Conservation (phyloP, 106 monocot species). For the Chionographis japonica region DNA sequence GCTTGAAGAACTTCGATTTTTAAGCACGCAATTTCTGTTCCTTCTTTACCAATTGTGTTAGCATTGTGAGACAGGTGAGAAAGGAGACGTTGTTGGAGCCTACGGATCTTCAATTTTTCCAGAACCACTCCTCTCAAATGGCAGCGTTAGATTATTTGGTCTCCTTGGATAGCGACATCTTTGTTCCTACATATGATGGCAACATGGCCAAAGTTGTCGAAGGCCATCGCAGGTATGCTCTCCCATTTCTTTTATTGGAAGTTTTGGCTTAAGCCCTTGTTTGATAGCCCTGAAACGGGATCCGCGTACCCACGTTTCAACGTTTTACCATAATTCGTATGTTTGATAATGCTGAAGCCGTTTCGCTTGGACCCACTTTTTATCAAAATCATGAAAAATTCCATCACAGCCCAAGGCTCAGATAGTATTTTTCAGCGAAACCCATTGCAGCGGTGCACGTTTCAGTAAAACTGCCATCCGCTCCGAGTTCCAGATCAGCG, state of each 20-base stretch:
- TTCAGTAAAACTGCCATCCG: no score
- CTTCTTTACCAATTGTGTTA: neutral
- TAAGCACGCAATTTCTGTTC: neutral
- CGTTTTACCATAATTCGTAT: no score
- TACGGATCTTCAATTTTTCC: conserved; percentile 73
- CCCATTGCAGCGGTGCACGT: no score
- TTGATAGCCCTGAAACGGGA: no score
- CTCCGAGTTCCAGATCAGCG: no score
- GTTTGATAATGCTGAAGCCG: no score
- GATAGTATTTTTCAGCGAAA: no score
- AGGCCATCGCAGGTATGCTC: conserved; percentile 80
- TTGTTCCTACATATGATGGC: conserved; percentile 91
- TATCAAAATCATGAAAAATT: no score
- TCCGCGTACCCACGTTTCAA: no score
- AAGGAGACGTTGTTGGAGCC: conserved; percentile 81
- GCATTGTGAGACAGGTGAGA: conserved; percentile 49
- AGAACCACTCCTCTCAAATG: conserved; percentile 96
- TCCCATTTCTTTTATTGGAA: neutral
- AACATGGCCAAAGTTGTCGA: conserved; percentile 98
- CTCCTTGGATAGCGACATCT: conserved; percentile 78
- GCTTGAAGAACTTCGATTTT: neutral
- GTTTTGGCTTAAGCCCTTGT: no score
- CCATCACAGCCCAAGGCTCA: no score
- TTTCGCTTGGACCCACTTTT: no score
- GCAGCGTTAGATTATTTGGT: conserved; percentile 93